Evolutionary conservation across 306 rosid genomes (phyloP), one percentile per base, ranked within the genome.

Genomic region (Castanospermum australe): DNA sequence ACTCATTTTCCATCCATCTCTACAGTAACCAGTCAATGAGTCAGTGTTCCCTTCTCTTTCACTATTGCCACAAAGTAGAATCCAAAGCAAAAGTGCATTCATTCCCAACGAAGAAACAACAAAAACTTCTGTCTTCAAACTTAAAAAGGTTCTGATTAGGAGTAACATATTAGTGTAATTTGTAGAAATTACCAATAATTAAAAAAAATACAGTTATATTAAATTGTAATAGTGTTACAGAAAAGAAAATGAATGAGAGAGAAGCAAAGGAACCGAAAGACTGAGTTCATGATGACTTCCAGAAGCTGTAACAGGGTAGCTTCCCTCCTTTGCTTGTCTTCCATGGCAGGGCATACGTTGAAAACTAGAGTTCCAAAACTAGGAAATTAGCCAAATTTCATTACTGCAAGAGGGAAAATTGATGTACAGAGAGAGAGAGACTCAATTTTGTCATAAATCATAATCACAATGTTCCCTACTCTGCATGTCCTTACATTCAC

Each of bases 391-490:
- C 42, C 67, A 75, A 55, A 35, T 18, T 7, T 71, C 65, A 18
- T 75, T 17, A 51, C 39, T 48, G 4, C 59, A 15, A 73, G 65
- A 20, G 30, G 36, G 14, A 66, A 48, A 18, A 24, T 14, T 66
- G 44, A 77, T 83, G 20, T 78, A 56, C 82, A 83, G 17, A 39
- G 4, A 33, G 11, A 83, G 28, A 71, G 47, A 21, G 63, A 30
- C n/a, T n/a, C n/a, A n/a, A n/a, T n/a, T n/a, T n/a, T n/a, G n/a
- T n/a, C n/a, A n/a, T n/a, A n/a, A n/a, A n/a, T n/a, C 76, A 75
- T 28, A 28, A 64, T 20, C 50, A 59, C 41, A 30, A 57, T 25
- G 15, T 61, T 71, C 7, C 65, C 71, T 67, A 67, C 18, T 52
- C 51, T 22, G 57, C 42, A 38, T 0, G 59, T 66, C 39, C 73